phyloP scores from a whole-genome alignment of 768 basidiomycete species.

The Suillus placidus region DNA sequence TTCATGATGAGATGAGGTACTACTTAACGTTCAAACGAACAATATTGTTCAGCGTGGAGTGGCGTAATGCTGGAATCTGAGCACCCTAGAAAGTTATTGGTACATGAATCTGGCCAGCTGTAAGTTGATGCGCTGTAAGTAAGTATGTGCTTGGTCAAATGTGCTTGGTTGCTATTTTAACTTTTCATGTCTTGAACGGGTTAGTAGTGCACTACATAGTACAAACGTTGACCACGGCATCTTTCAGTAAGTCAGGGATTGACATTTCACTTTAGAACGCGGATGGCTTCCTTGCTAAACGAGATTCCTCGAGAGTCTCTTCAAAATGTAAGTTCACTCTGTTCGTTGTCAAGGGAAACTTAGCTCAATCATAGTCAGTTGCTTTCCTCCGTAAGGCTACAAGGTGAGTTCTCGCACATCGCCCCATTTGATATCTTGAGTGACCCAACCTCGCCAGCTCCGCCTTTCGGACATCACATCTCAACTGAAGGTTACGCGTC shows the following conservation, averaged over 20 bases:
- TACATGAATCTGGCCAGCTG: conserved; percentile 10
- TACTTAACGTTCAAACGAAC: neutral
- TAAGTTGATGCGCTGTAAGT: conserved; percentile 4
- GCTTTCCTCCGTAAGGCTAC: conserved; percentile 41
- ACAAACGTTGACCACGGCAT: neutral
- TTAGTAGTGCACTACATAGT: neutral
- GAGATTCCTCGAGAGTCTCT: conserved; percentile 39
- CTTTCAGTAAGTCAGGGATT: neutral
- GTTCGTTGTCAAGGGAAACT: neutral
- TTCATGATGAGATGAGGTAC: conserved; percentile 35
- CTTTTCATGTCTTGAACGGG: conserved; percentile 12
- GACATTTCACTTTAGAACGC: neutral
- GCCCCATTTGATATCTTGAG: conserved; percentile 10
- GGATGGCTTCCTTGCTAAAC: conserved; percentile 22
- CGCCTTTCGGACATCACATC: conserved; percentile 31
- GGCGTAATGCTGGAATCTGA: conserved; percentile 11
- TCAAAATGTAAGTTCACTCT: conserved; percentile 30
- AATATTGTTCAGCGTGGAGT: conserved; percentile 9
- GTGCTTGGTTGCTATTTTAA: conserved; percentile 3
- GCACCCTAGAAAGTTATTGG: neutral
- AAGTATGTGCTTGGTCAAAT: neutral
- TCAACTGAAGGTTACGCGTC: conserved; percentile 33
- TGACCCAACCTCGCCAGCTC: conserved; percentile 25
- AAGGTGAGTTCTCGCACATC: conserved; percentile 34
- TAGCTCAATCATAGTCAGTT: conserved; percentile 39